These are phyloP conservation scores for Lactarius tabidus DNA, from an alignment of 768 basidiomycete species.

Conservation along the genomic window DNA sequence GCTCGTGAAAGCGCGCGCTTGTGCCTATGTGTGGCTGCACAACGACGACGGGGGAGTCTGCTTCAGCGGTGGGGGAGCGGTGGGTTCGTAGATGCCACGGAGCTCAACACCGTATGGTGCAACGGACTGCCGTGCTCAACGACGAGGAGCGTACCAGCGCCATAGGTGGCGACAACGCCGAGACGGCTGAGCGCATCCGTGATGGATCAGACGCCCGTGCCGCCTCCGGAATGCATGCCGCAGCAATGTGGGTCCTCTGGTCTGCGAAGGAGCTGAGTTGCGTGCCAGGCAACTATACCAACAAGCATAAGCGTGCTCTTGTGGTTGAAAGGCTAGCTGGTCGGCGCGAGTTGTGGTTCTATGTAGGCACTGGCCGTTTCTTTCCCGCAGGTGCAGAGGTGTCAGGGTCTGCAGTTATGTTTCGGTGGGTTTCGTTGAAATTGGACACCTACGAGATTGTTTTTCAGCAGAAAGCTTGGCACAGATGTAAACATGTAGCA, in stretches of 20 bases:
- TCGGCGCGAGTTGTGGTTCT: conserved; percentile 33
- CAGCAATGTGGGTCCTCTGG: conserved; percentile 79
- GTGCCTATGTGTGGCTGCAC: background rate
- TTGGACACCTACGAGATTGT: conserved; percentile 75
- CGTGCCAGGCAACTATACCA: conserved; percentile 36
- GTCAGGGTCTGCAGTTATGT: background rate
- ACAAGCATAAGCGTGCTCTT: conserved; percentile 36
- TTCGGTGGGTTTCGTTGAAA: background rate
- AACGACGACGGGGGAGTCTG: conserved; percentile 10
- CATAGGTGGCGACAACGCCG: conserved; percentile 82
- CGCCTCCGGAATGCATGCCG: conserved; percentile 73
- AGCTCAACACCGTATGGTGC: conserved; percentile 4
- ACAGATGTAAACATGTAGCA: too few relatives aligned
- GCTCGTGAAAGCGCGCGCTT: conserved; percentile 18
- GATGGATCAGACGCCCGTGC: conserved; percentile 83
- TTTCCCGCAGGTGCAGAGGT: conserved; percentile 32
- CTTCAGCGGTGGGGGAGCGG: conserved; percentile 2
- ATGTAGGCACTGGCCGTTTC: conserved; percentile 31
- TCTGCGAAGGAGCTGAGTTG: conserved; percentile 62
- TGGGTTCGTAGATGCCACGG: conserved; percentile 16
- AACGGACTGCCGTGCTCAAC: conserved; percentile 24
- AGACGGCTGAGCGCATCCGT: conserved; percentile 56
- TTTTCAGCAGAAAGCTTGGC: too few relatives aligned
- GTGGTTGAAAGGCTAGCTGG: conserved; percentile 30
- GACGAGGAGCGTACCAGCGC: conserved; percentile 83